Base-by-base conservation (phyloP, 371 early-diverging fungal genomes). In the Capillidium rhysosporum region DNA sequence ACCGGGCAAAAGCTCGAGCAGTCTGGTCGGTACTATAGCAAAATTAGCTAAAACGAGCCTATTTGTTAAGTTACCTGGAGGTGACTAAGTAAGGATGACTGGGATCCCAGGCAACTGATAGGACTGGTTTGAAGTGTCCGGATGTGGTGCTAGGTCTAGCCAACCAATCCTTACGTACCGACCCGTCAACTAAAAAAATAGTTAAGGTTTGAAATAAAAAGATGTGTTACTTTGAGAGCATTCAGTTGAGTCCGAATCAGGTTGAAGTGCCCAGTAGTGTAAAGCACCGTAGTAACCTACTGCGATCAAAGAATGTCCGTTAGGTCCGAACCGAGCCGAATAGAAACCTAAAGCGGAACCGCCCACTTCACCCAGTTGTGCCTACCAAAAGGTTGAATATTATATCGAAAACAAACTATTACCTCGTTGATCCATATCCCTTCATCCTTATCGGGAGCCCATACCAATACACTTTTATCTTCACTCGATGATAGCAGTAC, bases 401-500 rank as follows among this genome's bases (percentile, higher is more conserved):
- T 7, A 7, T 34, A 34, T 34, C 7, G 4, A 34, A 34, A 34
- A 34, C 4, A 34, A 4, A 4, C 4, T 7, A 12, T 34, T 34
- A 34, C 34, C 56, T 73, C 74, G 49, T 82, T 80, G 0, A 84
- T 61, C 97, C 97, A 96, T 16, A 88, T 79, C 40, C 86, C 89
- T 1, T 79, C 79, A 16, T 71, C 67, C 5, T 63, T 49, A 60
- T 92, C 91, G 2, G 93, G 89, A 10, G 65, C 66, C 97, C 97
- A 96, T 28, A 91, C 66, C 68, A 93, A 81, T 69, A 91, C 77
- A 25, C 88, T 83, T 65, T 90, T 86, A 66, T 96, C 97, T 9
- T 86, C 85, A 0, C 93, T 92, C 0, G 95, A 82, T 1, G 92
- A 86, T 16, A 91, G 66, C 10, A 95, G 63, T 2, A 70, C 61